Evolutionary conservation across 441 rosid species (phyloP).

Genomic region (Rhodomyrtus psidioides): DNA sequence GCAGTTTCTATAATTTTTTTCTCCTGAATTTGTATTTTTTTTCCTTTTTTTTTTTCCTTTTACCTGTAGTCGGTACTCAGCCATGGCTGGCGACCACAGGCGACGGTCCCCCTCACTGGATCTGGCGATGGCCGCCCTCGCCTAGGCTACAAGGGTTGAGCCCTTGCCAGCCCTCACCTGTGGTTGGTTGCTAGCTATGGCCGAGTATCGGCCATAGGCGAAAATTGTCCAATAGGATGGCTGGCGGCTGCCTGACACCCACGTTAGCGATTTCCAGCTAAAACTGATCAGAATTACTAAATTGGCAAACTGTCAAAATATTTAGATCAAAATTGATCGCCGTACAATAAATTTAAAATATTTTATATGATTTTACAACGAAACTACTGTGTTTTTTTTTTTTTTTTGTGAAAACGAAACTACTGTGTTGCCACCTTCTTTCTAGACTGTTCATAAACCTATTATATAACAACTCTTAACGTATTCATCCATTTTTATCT

Average conservation of each 20-base stretch:
- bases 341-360: fast-evolving
- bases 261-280: background rate
- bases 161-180: background rate
- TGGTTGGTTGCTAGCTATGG: background rate
- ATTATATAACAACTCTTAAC: background rate
- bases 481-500: background rate
- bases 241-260: fast-evolving
- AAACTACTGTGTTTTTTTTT: background rate
- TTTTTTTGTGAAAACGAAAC: too few relatives aligned
- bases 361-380: background rate
- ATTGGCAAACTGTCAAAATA: background rate
- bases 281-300: background rate
- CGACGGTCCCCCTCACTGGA: background rate
- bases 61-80: fast-evolving
- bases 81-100: background rate
- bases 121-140: fast-evolving
- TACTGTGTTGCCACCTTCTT: background rate
- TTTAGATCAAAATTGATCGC: fast-evolving
- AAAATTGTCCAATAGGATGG: fast-evolving
- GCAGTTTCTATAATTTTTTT: too few relatives aligned
- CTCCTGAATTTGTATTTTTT: background rate
- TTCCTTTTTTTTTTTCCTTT: background rate
- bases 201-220: fast-evolving
- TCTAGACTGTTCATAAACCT: background rate
- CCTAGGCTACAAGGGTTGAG: fast-evolving